phyloP scores from a whole-genome alignment of 441 rosid species.

The Croton setiger region DNA sequence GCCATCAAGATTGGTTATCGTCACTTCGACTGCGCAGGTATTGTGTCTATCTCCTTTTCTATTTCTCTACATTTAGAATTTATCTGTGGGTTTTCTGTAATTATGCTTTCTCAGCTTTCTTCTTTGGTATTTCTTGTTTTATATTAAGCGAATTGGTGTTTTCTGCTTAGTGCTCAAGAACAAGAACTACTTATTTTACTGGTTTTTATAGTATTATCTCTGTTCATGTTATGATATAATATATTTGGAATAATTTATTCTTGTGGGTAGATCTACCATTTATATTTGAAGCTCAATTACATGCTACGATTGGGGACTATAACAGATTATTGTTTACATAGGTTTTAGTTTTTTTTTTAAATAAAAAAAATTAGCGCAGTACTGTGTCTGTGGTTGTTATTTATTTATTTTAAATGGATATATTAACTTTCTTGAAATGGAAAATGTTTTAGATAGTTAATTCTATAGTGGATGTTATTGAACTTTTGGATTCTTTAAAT shows the following conservation, averaged over 20 bases:
- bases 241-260: neutral
- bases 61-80: neutral
- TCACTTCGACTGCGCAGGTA: slow-evolving; percentile 95
- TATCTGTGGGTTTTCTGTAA: neutral
- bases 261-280: neutral
- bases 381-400: no score
- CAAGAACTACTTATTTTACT: neutral
- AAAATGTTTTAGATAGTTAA: no score
- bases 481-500: neutral
- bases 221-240: neutral
- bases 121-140: neutral
- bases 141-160: neutral
- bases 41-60: neutral
- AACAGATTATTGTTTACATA: neutral
- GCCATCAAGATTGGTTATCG: slow-evolving; percentile 88
- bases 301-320: neutral
- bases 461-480: neutral
- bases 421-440: neutral
- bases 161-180: neutral
- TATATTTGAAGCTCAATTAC: neutral
- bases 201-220: neutral
- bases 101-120: neutral
- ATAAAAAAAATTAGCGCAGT: neutral
- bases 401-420: neutral
- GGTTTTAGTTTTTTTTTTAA: neutral